Base-by-base conservation (phyloP, 257 asterid genomes). In the Solanum tarijense region DNA sequence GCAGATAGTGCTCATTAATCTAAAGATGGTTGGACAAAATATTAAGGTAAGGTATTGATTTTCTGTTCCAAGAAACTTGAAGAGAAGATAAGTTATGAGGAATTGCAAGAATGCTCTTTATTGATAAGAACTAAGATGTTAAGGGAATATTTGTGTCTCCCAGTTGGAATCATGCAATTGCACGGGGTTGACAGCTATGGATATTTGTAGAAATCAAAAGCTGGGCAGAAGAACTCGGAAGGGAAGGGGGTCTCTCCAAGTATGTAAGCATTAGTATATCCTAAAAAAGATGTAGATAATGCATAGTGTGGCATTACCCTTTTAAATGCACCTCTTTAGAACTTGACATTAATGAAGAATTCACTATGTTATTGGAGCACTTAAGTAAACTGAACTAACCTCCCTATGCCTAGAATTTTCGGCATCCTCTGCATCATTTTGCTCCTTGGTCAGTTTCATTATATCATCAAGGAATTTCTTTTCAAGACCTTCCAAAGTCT, bases 401-500 rank as follows among this genome's bases (percentile, higher is more conserved):
- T 96, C 99, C 87, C 95, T 89, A 83, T 97, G 98, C 91, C 99
- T 94, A 48, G 96, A 94, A 89, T 93, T 96, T 92, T 97, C 99
- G 25, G 96, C 95, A 89, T 97, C 98, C 90, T 97, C 99, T 12
- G 98, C 99, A 89, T 95, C 96, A 85, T 90, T 91, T 89, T 97
- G 98, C 89, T 95, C 99, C 91, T 94, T 93, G 94, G 96, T 95
- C 90, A 96, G 92, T 88, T 94, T 94, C 98, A 92, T 95, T 90
- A 97, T 87, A 89, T 97, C 99, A 83, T 96, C 94, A 55, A 95
- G 90, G 91, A 96, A 93, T 89, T 92, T 94, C 92, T 93, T 93
- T 91, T 97, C 99, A 88, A 96, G 98, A 66, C 97, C 95, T 90
- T 96, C 99, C 89, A 94, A 90, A 85, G 93, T 92, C 71, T 89